Evolutionary conservation across 1,139 yeast species (phyloP), one percentile per base, ranked within the genome.

Genomic region (Protomyces gravidus): DNA sequence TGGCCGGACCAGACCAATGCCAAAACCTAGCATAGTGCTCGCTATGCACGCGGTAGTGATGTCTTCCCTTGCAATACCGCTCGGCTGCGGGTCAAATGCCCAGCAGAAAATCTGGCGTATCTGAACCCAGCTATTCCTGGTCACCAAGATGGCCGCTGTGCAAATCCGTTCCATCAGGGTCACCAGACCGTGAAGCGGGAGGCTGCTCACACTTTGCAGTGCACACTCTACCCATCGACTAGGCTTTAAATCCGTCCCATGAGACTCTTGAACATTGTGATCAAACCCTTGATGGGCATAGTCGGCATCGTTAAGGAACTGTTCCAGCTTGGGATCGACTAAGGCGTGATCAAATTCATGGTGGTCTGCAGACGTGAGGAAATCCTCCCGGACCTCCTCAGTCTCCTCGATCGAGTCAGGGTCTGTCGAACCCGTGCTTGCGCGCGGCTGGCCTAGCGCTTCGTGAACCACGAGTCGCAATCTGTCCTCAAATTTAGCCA

Each of bases 401-500:
- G 23, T 28, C 17, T 23, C 23, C 25, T 45, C 27, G 11, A 23
- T 11, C 7, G 27, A 5, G 9, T 15, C 27, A 7, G 17, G 23
- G 27, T 30, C 9, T n/a, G n/a, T 9, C n/a, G 36, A 9, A 9
- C 9, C n/a, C 36, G 9, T 30, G 36, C 36, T 9, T 9, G 36
- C 9, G 11, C 9, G 36, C 36, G 36, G n/a, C n/a, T 30, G n/a
- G n/a, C n/a, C n/a, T 5, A 15, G 26, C 26, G 13, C 59, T 30
- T 55, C 53, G 30, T 48, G 52, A 42, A 55, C 52, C 15, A 55
- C 59, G 26, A 39, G 52, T 9, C 59, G 26, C n/a, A 55, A 47
- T 49, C 50, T 36, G 15, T 55, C 59, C 21, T 55, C 59, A 28
- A 55, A 55, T n/a, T 53, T 40, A 11, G 52, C 53, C 17, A 90